Base-by-base conservation (phyloP, 345 rosid genomes). In the Salix viminalis region DNA sequence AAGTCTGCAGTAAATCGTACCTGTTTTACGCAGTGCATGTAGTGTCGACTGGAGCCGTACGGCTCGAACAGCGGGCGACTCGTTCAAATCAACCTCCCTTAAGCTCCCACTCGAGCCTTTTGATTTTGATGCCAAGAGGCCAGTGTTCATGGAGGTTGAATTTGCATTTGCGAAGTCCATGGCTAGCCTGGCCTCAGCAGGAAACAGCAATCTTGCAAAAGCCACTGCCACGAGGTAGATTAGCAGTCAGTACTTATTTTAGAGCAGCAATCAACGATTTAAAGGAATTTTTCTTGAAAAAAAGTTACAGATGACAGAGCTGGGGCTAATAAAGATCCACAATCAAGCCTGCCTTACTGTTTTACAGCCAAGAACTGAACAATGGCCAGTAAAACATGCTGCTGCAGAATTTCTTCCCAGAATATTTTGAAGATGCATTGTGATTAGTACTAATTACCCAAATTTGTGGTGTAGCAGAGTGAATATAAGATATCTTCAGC, bases 161-260 rank as follows among this genome's bases (percentile, higher is more conserved):
- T 81, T 79, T 4, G 84, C 88, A 76, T 77, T 82, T 11, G 89
- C 88, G 28, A 70, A 76, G 73, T 84, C 84, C 88, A 84, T 86
- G 3, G 91, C 91, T 36, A 80, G 54, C 79, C 66, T 86, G 65
- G 88, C 88, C 80, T 88, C 89, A 2, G 79, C 71, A 14, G 91
- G 91, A 72, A 81, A 88, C 32, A 83, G 60, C 77, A 80, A 74
- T 42, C 73, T 66, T 7, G 91, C 89, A 67, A 83, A 83, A 56
- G 74, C 77, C 78, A 88, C 91, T 88, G 89, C 16, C 66, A 65
- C 24, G 44, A 10, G 67, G 28, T 56, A n/a, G 62, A 56, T n/a
- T 56, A 23, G 62, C 62, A 56, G 24, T 56, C 10, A 56, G 28
- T 26, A 9, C 62, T n/a, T n/a, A 56, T 23, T 56, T 56, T n/a